Evolutionary conservation across 306 rosid species (phyloP).

Genomic region (Sesbania bispinosa): DNA sequence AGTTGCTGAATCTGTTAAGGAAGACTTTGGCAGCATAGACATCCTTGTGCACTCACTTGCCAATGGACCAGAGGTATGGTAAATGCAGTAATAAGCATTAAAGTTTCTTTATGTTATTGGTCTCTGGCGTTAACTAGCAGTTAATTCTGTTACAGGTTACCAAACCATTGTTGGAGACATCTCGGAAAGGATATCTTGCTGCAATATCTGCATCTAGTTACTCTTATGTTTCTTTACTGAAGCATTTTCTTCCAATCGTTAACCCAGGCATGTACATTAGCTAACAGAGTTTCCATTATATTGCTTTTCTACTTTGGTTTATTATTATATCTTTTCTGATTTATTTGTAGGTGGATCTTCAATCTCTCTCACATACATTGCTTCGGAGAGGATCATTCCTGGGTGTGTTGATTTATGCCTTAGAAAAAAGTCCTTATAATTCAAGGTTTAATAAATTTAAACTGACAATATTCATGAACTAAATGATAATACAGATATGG

Average conservation of each 20-base stretch:
- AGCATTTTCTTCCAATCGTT: constrained; percentile 87
- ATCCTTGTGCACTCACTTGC: constrained; percentile 99
- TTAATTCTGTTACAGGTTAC: constrained; percentile 56
- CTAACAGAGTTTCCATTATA: not conserved
- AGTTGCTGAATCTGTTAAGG: constrained; percentile 83
- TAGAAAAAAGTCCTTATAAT: not conserved
- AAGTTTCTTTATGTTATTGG: not conserved
- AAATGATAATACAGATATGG: constrained; percentile 62
- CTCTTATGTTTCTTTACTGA: constrained; percentile 84
- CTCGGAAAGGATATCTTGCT: constrained; percentile 94
- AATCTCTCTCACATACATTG: constrained; percentile 89
- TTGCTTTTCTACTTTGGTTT: not conserved
- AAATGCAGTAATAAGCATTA: not conserved
- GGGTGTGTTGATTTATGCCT: constrained; percentile 55
- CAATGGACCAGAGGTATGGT: constrained; percentile 93
- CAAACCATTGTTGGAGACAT: constrained; percentile 92
- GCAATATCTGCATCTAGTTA: constrained; percentile 97
- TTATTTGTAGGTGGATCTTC: constrained; percentile 79
- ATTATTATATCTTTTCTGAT: constrained; percentile 12
- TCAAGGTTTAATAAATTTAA: not conserved
- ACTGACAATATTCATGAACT: not conserved
- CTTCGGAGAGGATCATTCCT: constrained; percentile 94
- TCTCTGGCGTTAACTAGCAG: constrained; percentile 3
- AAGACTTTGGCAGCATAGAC: constrained; percentile 93
- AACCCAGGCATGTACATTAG: constrained; percentile 64